Evolutionary conservation across 2,329 filamentous ascomycete species (phyloP).

Genomic region (Ascomycota sp.): DNA sequence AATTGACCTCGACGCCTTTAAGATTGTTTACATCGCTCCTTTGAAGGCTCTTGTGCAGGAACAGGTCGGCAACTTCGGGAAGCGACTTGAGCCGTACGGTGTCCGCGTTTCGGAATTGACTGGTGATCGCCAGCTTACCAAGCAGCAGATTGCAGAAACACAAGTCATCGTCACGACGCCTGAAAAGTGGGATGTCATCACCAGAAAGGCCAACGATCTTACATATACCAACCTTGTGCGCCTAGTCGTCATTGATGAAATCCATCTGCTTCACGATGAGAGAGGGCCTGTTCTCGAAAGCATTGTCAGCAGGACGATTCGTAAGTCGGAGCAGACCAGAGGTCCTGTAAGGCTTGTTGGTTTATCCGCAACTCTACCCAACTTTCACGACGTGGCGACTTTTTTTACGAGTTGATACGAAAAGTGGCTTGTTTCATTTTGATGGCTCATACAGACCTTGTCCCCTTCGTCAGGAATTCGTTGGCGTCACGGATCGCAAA

Average conservation of each 20-base stretch:
- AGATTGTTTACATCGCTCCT: slow-evolving; percentile 94
- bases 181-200: slow-evolving; percentile 98
- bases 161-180: slow-evolving; percentile 97
- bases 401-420: slow-evolving; percentile 82
- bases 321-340: slow-evolving; percentile 81
- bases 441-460: slow-evolving; percentile 88
- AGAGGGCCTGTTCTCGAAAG: slow-evolving; percentile 92
- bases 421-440: slow-evolving; percentile 85
- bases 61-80: slow-evolving; percentile 93
- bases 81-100: slow-evolving; percentile 73
- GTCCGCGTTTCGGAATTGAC: slow-evolving; percentile 90
- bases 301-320: slow-evolving; percentile 85
- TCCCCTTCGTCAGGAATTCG: slow-evolving; percentile 87
- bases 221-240: slow-evolving; percentile 96
- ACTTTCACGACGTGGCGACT: slow-evolving; percentile 88
- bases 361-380: slow-evolving; percentile 84
- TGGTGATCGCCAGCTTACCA: slow-evolving; percentile 92
- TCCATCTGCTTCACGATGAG: slow-evolving; percentile 92
- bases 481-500: slow-evolving; percentile 93
- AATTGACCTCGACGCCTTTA: slow-evolving; percentile 89
- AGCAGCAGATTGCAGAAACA: slow-evolving; percentile 94
- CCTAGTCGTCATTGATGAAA: slow-evolving; percentile 92
- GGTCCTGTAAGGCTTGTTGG: slow-evolving; percentile 83
- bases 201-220: slow-evolving; percentile 86
- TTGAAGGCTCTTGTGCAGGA: slow-evolving; percentile 92